Percentiles rank a stretch among this genome's conserved stretches.
phyloP scores from a whole-genome alignment of 2,329 filamentous ascomycete genomes.

The Hymenoscyphus albidus region DNA sequence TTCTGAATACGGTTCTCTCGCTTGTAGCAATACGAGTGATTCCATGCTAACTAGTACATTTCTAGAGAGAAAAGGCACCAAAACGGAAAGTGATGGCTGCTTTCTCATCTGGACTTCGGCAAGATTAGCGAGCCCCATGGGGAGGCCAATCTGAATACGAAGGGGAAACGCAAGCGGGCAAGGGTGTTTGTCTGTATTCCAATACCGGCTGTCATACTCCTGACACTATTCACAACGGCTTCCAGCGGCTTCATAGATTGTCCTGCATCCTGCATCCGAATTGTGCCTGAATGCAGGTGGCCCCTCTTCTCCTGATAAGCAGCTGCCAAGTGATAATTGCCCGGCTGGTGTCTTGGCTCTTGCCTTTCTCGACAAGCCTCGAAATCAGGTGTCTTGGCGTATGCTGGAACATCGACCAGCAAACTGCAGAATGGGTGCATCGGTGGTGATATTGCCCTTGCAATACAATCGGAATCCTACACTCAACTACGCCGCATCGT shows the following conservation, averaged over 20 bases:
- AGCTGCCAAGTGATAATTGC: background rate
- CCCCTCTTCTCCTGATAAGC: background rate
- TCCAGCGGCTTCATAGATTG: background rate
- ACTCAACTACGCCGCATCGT: background rate
- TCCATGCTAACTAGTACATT: background rate
- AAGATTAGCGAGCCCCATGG: background rate
- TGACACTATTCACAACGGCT: background rate
- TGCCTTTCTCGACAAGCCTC: slow-evolving; percentile 8
- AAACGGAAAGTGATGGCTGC: background rate
- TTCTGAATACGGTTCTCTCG: too few species aligned
- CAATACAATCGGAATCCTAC: background rate
- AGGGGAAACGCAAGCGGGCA: background rate
- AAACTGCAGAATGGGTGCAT: background rate
- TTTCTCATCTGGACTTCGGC: background rate
- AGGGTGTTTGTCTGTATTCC: background rate
- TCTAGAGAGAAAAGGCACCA: background rate
- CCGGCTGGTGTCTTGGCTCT: background rate
- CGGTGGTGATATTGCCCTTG: background rate
- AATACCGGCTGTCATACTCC: background rate
- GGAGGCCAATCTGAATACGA: background rate
- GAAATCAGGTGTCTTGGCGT: slow-evolving; percentile 4
- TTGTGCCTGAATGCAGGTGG: background rate
- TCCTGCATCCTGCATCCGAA: background rate
- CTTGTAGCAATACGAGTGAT: too few species aligned
- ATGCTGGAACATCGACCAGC: background rate